Percentiles rank a stretch among this genome's conserved stretches.
Conservation (phyloP, 129 eudicot species). For the Flaveria ramosissima region DNA sequence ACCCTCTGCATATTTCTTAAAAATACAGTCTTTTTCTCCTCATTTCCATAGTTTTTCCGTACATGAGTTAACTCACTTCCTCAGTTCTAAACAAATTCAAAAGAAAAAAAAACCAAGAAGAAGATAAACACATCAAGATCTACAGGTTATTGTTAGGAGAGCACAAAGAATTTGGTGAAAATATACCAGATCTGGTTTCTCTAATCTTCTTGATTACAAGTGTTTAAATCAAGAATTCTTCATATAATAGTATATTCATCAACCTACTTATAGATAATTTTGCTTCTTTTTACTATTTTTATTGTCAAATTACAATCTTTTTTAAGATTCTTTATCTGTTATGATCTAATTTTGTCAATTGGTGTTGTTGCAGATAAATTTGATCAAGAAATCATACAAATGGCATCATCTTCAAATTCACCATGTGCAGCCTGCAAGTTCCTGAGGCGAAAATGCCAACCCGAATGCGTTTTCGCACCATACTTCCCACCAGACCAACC, state of each 20-base stretch:
- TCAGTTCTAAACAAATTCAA: neutral
- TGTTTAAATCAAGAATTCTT: constrained; percentile 10
- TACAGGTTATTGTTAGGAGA: constrained; percentile 17
- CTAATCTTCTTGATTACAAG: constrained; percentile 11
- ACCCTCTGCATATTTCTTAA: constrained; percentile 23
- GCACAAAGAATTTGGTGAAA: neutral
- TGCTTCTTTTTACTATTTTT: neutral
- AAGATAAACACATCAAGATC: constrained; percentile 23
- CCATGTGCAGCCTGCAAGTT: constrained; percentile 95
- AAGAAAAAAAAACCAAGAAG: too few relatives aligned
- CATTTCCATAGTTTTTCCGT: constrained; percentile 1
- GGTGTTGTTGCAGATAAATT: constrained; percentile 21
- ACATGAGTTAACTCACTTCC: constrained; percentile 17
- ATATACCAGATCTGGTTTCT: constrained; percentile 21
- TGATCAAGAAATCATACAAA: neutral
- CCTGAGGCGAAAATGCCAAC: constrained; percentile 78
- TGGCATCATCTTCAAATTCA: constrained; percentile 72
- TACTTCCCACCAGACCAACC: constrained; percentile 93
- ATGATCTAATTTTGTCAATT: neutral
- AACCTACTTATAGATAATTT: neutral
- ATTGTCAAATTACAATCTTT: neutral
- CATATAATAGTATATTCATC: constrained; percentile 2
- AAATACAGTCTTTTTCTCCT: constrained; percentile 12
- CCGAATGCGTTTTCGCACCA: constrained; percentile 87
- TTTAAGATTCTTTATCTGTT: too few relatives aligned